Conservation (phyloP, 305 asterid genomes). For the Fraxinus xanthoxyloides region DNA sequence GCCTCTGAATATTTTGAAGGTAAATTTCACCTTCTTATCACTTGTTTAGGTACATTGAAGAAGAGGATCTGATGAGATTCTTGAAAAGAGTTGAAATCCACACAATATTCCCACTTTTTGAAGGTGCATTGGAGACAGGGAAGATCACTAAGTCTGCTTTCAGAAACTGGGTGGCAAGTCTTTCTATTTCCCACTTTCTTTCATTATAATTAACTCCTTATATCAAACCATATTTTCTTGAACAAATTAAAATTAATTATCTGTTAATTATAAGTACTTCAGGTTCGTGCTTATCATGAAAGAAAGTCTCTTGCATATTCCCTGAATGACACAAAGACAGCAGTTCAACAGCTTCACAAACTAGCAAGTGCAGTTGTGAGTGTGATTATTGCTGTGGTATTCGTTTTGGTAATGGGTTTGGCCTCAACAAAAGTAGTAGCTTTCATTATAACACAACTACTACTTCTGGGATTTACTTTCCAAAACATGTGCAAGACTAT, state of each 20-base stretch:
- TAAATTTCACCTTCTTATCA: not conserved
- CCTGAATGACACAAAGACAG: slow-evolving; percentile 66
- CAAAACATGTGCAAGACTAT: slow-evolving; percentile 71
- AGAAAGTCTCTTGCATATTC: slow-evolving; percentile 60
- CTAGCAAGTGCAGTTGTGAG: slow-evolving; percentile 57
- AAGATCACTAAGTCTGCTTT: slow-evolving; percentile 58
- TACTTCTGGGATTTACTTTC: slow-evolving; percentile 62
- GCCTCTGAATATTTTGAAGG: not conserved
- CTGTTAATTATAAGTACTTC: not conserved
- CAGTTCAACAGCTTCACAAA: slow-evolving; percentile 63
- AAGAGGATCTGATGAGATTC: slow-evolving; percentile 60
- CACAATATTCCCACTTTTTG: slow-evolving; percentile 65
- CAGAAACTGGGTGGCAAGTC: slow-evolving; percentile 66
- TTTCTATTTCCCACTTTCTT: not conserved
- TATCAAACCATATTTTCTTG: not conserved
- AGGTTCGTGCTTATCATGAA: slow-evolving; percentile 66
- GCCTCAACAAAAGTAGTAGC: slow-evolving; percentile 54
- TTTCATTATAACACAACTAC: slow-evolving; percentile 52
- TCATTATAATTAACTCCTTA: not conserved
- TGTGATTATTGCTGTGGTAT: slow-evolving; percentile 34
- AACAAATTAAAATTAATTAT: not conserved
- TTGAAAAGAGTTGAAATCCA: slow-evolving; percentile 51
- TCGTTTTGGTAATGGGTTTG: slow-evolving; percentile 50
- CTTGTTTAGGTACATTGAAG: slow-evolving; percentile 50
- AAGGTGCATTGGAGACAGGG: slow-evolving; percentile 66